Percentiles rank a stretch among this genome's conserved stretches.
Evolutionary conservation across 1,284 basidiomycete genomes (phyloP).

Genomic region (Ustilago lituana): DNA sequence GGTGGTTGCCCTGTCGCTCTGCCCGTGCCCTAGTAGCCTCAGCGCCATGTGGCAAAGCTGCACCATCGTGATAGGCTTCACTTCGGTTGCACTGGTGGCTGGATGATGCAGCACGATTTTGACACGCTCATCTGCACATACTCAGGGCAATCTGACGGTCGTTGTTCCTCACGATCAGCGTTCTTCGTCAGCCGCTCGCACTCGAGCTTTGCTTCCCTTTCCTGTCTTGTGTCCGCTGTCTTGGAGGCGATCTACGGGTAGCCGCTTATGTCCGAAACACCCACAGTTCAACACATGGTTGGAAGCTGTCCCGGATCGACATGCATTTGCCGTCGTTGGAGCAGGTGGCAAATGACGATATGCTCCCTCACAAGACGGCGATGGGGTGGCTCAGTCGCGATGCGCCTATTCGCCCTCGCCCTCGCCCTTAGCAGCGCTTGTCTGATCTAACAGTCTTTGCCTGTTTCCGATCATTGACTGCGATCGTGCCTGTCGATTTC

Average conservation of each 20-base stretch:
- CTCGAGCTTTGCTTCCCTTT: no score
- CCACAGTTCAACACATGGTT: conserved; percentile 12
- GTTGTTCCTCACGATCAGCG: conserved; percentile 13
- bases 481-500: conserved; percentile 14
- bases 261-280: conserved; percentile 40
- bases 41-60: conserved; percentile 20
- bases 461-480: background rate
- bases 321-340: conserved; percentile 6
- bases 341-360: no score
- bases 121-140: conserved; percentile 2
- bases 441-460: conserved; percentile 5
- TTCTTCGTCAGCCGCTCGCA: background rate
- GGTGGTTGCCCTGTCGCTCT: background rate
- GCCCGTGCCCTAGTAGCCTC: background rate
- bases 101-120: background rate
- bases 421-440: no score
- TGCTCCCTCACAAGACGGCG: background rate
- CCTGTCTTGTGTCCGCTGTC: background rate
- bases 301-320: conserved; percentile 12
- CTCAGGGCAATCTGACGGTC: conserved; percentile 3
- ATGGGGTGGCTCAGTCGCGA: conserved; percentile 13
- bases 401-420: background rate
- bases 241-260: background rate
- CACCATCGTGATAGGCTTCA: conserved; percentile 14
- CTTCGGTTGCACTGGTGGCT: conserved; percentile 21